Conservation (phyloP, 352 stramenopile species). For the Phytophthora kernoviae region DNA sequence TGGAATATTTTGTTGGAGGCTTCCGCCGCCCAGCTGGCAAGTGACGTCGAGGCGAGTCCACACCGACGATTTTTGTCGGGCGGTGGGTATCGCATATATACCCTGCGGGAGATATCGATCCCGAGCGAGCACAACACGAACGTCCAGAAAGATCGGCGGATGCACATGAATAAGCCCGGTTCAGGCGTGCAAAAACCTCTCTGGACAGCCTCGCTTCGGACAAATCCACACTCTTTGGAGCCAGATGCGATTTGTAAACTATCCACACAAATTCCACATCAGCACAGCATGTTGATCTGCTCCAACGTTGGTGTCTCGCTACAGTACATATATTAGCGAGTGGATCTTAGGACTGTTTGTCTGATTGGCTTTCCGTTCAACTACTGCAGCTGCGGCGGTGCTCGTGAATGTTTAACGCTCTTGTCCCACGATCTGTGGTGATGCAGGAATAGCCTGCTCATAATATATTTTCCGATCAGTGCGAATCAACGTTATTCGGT, state of each 20-base stretch:
- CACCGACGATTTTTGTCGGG: not conserved
- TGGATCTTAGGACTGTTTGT: no score
- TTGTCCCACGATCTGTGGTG: no score
- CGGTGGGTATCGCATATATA: not conserved
- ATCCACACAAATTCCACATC: not conserved
- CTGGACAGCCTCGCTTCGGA: not conserved
- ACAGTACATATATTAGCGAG: no score
- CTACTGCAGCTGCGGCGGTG: no score
- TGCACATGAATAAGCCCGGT: not conserved
- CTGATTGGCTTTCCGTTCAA: no score
- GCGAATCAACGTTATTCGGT: no score
- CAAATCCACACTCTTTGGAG: not conserved
- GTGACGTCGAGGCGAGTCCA: not conserved
- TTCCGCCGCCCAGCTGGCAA: not conserved
- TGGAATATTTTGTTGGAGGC: not conserved
- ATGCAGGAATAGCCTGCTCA: no score
- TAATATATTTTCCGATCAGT: no score
- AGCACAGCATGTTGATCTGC: no score
- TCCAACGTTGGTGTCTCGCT: no score
- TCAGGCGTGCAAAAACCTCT: not conserved
- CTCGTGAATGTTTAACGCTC: no score
- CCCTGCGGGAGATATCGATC: not conserved
- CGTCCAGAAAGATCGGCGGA: constrained; percentile 1
- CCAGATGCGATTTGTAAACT: not conserved
- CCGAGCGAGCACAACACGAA: not conserved